Evolutionary conservation across 768 basidiomycete genomes (phyloP), one percentile per base, ranked within the genome.

Genomic region (Termitomyces sp.): DNA sequence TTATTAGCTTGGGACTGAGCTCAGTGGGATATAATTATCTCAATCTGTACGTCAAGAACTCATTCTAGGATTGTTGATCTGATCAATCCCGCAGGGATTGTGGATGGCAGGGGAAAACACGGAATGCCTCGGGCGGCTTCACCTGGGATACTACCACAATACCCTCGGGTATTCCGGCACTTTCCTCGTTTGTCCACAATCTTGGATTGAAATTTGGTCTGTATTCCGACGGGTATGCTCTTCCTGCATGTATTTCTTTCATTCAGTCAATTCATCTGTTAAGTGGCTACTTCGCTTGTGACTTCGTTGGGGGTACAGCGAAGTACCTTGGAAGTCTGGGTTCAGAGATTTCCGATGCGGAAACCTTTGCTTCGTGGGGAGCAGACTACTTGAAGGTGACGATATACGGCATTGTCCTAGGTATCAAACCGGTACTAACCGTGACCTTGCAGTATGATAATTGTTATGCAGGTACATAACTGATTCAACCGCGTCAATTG

Each of bases 131-230:
- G 25, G 77, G 76, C 11, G 69, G 67, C 17, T 74, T 79, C 59
- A 76, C 77, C 7, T 79, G 77, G 77, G 70, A 75, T 60, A 71
- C 68, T 2, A 71, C 68, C 14, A 71, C 64, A 27, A 64, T 75
- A 37, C 76, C 76, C 19, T 67, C 68, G 1, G 76, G 76, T 4
- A 66, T 74, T 27, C 71, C 75, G 9, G 72, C 75, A 1, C 63
- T 77, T 44, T 68, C 68, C 19, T 65, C 71, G 14, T 76, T 72
- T 52, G 61, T 76, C 19, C 73, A 75, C 54, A 64, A 62, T 44
- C 62, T 72, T 30, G 76, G 75, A 8, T 84, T 67, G 80, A 85
- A 60, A 79, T 91, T 73, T 85, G 90, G 66, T 73, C 83, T 69
- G 80, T 79, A 71, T 80, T 89, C 89, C 57, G 61, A 67, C 42